Evolutionary conservation across 768 basidiomycete genomes (phyloP).

Genomic region (Mycena pura): DNA sequence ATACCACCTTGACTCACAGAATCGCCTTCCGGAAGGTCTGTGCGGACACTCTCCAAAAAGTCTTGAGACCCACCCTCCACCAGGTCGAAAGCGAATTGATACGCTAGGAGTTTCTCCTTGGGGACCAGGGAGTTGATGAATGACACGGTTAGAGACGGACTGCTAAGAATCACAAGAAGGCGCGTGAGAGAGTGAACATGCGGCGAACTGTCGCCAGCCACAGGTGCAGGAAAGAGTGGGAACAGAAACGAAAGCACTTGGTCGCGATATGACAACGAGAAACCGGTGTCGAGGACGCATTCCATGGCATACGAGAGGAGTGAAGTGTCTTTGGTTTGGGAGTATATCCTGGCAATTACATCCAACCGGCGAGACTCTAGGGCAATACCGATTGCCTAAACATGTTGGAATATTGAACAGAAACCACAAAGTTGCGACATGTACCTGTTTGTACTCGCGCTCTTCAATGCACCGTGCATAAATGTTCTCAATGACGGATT

Average conservation of each 20-base stretch:
- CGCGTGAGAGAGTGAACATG: slow-evolving; percentile 86
- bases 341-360: slow-evolving; percentile 79
- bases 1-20: slow-evolving; percentile 49
- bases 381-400: slow-evolving; percentile 92
- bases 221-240: slow-evolving; percentile 84
- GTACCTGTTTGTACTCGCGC: slow-evolving; percentile 89
- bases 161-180: slow-evolving; percentile 87
- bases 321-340: slow-evolving; percentile 73
- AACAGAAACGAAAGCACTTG: slow-evolving; percentile 81
- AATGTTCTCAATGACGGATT: slow-evolving; percentile 87
- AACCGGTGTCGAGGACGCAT: slow-evolving; percentile 88
- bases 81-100: slow-evolving; percentile 95
- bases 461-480: slow-evolving; percentile 86
- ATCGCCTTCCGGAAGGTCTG: slow-evolving; percentile 70
- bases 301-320: slow-evolving; percentile 93
- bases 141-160: slow-evolving; percentile 77
- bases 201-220: slow-evolving; percentile 72
- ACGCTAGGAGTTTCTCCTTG: slow-evolving; percentile 79
- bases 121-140: slow-evolving; percentile 76
- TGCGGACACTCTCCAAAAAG: slow-evolving; percentile 81
- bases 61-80: slow-evolving; percentile 94
- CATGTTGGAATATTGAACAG: slow-evolving; percentile 23
- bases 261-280: slow-evolving; percentile 85
- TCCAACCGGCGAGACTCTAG: slow-evolving; percentile 91
- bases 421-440: slow-evolving; percentile 19